These are phyloP conservation scores for Tremellales sp. DNA, from an alignment of 1,284 basidiomycete genomes.

Conservation along the genomic window DNA sequence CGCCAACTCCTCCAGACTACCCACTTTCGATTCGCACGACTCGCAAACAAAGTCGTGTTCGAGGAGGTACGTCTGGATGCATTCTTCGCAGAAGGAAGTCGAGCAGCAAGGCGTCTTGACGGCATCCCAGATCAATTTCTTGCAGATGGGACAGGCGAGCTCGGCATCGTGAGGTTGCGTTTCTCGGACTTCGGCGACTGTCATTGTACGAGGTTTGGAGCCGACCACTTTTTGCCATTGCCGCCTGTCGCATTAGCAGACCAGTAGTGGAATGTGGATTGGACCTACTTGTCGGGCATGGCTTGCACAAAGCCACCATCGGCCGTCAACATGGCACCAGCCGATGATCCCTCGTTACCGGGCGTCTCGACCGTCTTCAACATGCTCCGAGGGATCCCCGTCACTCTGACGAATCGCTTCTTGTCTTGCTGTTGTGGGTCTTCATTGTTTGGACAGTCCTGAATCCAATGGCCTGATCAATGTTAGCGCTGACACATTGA, in stretches of 20 bases:
- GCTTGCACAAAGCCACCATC: slow-evolving; percentile 95
- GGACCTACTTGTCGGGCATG: slow-evolving; percentile 79
- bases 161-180: slow-evolving; percentile 67
- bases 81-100: slow-evolving; percentile 89
- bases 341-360: slow-evolving; percentile 61
- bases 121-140: slow-evolving; percentile 81
- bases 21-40: slow-evolving; percentile 76
- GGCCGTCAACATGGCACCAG: slow-evolving; percentile 92
- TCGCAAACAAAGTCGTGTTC: slow-evolving; percentile 92
- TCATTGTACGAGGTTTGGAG: slow-evolving; percentile 68
- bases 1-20: slow-evolving; percentile 75
- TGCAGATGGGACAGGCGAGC: slow-evolving; percentile 81
- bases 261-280: slow-evolving; percentile 4
- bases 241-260: slow-evolving; percentile 9
- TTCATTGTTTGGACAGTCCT: slow-evolving; percentile 96
- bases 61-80: slow-evolving; percentile 82
- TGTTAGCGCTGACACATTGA: too few relatives aligned
- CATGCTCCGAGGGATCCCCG: slow-evolving; percentile 96
- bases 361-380: slow-evolving; percentile 92
- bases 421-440: slow-evolving; percentile 91
- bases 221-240: slow-evolving; percentile 81
- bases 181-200: slow-evolving; percentile 79
- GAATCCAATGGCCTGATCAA: slow-evolving; percentile 90
- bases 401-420: slow-evolving; percentile 94
- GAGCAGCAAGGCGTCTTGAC: slow-evolving; percentile 88